phyloP scores from a whole-genome alignment of 495 filamentous ascomycete species.

The Neurospora sp. region DNA sequence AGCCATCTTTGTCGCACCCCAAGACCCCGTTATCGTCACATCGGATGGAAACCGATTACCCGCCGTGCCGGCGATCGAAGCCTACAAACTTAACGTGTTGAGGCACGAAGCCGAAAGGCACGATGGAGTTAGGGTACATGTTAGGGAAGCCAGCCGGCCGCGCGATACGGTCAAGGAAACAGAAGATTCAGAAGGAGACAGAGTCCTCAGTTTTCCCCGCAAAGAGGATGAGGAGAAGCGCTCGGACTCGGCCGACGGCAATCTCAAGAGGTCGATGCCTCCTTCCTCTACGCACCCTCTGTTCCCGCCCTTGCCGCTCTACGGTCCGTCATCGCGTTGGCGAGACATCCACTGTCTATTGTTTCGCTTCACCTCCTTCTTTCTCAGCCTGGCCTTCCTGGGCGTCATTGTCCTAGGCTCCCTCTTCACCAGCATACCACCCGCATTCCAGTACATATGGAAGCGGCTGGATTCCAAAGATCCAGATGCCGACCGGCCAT shows the following conservation, averaged over 20 bases:
- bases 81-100: constrained; percentile 54
- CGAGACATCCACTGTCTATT: constrained; percentile 51
- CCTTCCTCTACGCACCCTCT: constrained; percentile 66
- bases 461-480: constrained; percentile 43
- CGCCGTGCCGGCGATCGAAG: constrained; percentile 53
- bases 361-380: constrained; percentile 55
- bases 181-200: constrained; percentile 3
- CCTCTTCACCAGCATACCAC: constrained; percentile 49
- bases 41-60: constrained; percentile 55
- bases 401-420: constrained; percentile 65
- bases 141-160: constrained; percentile 14
- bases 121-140: constrained; percentile 4
- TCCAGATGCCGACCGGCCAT: constrained; percentile 50
- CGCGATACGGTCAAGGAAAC: constrained; percentile 5
- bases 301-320: constrained; percentile 79
- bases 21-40: constrained; percentile 61
- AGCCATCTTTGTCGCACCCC: constrained; percentile 56
- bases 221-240: constrained; percentile 3
- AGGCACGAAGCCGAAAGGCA: constrained; percentile 38
- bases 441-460: constrained; percentile 35
- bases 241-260: constrained; percentile 19
- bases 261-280: constrained; percentile 36
- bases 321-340: constrained; percentile 59
- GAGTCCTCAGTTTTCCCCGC: constrained; percentile 4
- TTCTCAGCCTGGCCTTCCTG: constrained; percentile 70